Conservation (phyloP, 2,329 filamentous ascomycete species). For the Aspergillus fumigatus region DNA sequence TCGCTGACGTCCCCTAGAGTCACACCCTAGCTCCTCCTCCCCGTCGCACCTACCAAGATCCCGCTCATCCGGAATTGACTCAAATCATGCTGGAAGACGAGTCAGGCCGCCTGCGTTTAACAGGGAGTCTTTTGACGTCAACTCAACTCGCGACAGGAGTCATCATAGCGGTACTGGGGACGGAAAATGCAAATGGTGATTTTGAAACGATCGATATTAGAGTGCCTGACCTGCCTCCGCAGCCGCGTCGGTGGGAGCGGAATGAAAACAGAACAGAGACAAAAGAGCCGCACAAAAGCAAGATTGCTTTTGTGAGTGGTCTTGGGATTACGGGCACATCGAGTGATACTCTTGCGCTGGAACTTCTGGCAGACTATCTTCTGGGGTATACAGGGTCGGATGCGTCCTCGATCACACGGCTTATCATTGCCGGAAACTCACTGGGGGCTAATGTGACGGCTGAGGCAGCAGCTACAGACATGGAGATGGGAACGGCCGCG, state of each 20-base stretch:
- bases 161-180: constrained; percentile 90
- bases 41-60: constrained; percentile 69
- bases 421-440: constrained; percentile 91
- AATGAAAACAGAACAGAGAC: constrained; percentile 38
- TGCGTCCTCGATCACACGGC: constrained; percentile 63
- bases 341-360: constrained; percentile 68
- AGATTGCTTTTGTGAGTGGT: constrained; percentile 85
- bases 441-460: constrained; percentile 48
- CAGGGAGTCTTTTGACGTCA: constrained; percentile 63
- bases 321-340: constrained; percentile 74
- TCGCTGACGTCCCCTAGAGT: constrained; percentile 50
- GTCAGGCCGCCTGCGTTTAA: constrained; percentile 77
- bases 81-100: constrained; percentile 90
- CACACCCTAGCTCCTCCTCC: constrained; percentile 82
- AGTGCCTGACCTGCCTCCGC: constrained; percentile 77
- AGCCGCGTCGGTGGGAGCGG: constrained; percentile 74
- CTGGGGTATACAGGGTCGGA: constrained; percentile 67
- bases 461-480: constrained; percentile 38
- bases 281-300: constrained; percentile 49
- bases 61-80: constrained; percentile 43
- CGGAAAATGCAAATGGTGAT: constrained; percentile 85
- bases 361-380: constrained; percentile 79
- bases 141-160: constrained; percentile 83
- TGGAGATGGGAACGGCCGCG: constrained; percentile 11
- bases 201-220: constrained; percentile 90